phyloP scores from a whole-genome alignment of 1,284 basidiomycete species.

The Cryptococcus sp. region DNA sequence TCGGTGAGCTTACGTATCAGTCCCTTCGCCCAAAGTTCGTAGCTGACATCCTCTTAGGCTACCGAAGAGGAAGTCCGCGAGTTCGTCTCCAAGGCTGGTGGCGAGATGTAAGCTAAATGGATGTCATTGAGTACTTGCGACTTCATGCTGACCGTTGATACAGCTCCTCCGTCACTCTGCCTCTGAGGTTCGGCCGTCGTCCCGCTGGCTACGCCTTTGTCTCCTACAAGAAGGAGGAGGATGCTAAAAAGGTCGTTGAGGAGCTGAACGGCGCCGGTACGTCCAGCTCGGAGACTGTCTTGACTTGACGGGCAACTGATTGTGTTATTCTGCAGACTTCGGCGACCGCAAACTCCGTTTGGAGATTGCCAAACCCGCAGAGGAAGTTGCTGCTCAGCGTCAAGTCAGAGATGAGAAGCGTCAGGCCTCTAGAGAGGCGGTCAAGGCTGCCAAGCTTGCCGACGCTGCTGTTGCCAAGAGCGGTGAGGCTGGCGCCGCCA shows the following conservation, averaged over 20 bases:
- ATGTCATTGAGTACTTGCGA: not conserved
- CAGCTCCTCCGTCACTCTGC: slow-evolving; percentile 44
- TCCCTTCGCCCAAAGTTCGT: not conserved
- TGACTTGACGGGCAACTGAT: not conserved
- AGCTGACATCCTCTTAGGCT: slow-evolving; percentile 21
- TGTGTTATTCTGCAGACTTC: slow-evolving; percentile 58
- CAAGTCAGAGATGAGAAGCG: slow-evolving; percentile 48
- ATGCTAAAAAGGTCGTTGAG: slow-evolving; percentile 82
- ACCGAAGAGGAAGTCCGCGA: slow-evolving; percentile 49
- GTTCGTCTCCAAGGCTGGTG: slow-evolving; percentile 41
- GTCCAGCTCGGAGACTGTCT: slow-evolving; percentile 5
- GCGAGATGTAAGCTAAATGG: slow-evolving; percentile 44
- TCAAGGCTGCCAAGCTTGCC: slow-evolving; percentile 29
- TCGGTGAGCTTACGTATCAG: slow-evolving; percentile 21
- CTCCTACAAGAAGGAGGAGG: slow-evolving; percentile 73
- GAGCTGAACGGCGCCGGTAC: slow-evolving; percentile 73
- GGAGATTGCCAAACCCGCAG: slow-evolving; percentile 88
- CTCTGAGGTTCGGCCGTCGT: slow-evolving; percentile 42
- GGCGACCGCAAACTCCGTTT: slow-evolving; percentile 83
- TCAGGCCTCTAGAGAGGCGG: slow-evolving; percentile 31
- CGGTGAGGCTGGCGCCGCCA: slow-evolving; percentile 31
- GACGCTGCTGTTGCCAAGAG: slow-evolving; percentile 28
- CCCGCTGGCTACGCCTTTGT: slow-evolving; percentile 86
- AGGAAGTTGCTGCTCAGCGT: slow-evolving; percentile 68
- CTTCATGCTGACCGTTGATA: not conserved